These are phyloP conservation scores for Phylloporus sp. DNA, from an alignment of 768 basidiomycete genomes.

Conservation along the genomic window DNA sequence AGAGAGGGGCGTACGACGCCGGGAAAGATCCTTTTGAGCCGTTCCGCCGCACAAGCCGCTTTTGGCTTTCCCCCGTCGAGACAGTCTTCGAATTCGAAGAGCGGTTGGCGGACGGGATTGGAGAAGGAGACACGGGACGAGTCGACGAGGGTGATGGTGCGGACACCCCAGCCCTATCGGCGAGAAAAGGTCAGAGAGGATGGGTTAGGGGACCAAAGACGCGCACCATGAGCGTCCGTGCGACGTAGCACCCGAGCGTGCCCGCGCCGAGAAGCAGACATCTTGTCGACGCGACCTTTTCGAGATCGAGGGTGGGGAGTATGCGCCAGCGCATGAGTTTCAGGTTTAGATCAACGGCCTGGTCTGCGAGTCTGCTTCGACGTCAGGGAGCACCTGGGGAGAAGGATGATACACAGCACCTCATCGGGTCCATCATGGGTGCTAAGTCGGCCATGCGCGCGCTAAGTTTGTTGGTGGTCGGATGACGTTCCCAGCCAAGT, in stretches of 20 bases:
- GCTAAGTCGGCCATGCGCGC: slow-evolving; percentile 87
- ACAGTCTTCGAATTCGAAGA: slow-evolving; percentile 95
- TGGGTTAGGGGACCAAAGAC: fast-evolving
- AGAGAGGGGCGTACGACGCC: slow-evolving; percentile 60
- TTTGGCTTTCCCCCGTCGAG: slow-evolving; percentile 91
- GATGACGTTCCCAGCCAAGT: slow-evolving; percentile 95
- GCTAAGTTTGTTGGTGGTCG: slow-evolving; percentile 72
- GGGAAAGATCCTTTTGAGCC: slow-evolving; percentile 85
- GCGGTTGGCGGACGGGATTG: slow-evolving; percentile 94
- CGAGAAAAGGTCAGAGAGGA: no score
- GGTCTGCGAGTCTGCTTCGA: slow-evolving; percentile 70
- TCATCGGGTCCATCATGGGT: slow-evolving; percentile 91
- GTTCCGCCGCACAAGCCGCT: slow-evolving; percentile 83
- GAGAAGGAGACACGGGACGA: slow-evolving; percentile 91
- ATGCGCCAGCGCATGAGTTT: slow-evolving; percentile 99
- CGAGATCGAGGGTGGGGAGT: slow-evolving; percentile 81
- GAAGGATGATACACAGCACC: no score
- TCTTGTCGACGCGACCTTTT: slow-evolving; percentile 72
- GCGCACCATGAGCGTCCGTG: slow-evolving; percentile 76
- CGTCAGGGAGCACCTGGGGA: background rate
- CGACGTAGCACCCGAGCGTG: slow-evolving; percentile 95
- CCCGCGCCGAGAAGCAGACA: slow-evolving; percentile 93
- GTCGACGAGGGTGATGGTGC: slow-evolving; percentile 90
- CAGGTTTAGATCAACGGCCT: slow-evolving; percentile 96
- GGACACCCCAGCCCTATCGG: slow-evolving; percentile 87